Evolutionary conservation across 352 stramenopile genomes (phyloP), one percentile per base, ranked within the genome.

Genomic region (Aphanomyces stellatus): DNA sequence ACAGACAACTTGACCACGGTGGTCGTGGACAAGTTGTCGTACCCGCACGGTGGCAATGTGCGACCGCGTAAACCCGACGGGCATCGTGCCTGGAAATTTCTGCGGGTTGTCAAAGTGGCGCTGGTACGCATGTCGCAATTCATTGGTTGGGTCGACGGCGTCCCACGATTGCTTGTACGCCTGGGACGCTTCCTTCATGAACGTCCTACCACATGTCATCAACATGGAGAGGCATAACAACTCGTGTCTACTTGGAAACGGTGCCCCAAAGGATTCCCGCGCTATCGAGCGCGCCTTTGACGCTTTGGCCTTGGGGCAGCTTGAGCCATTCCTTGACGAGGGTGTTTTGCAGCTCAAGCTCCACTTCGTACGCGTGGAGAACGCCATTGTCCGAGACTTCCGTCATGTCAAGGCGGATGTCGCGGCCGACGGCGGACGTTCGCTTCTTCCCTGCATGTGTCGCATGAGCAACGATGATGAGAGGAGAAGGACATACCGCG

Each of bases 41-140:
- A 42, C 51, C 25, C 88, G 83, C 42, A 95, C 83, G n/a, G 88
- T 65, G 35, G 86, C 82, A 53, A 97, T 93, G 69, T 96, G 83
- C 75, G 80, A 90, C 35, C 87, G 82, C n/a, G 88, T 88, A 81
- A 97, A 96, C 8, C 90, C 90, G 19, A 96, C 89, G 7, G 89
- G 89, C 88, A 96, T 96, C 8, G 89, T 95, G 0, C 89, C 89
- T 41, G 79, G 84, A 74, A 97, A 97, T 70, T 95, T 92, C 57
- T 79, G 75, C 48, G 82, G 81, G 56, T 83, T 66, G 37, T 87
- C 82, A 30, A 93, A 53, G 11, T 83, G 84, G 1, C 74, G 71
- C 67, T 90, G 81, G 68, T 91, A 95, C 1, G 82, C 84, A 56
- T 92, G 90, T 51, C 91, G 86, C 51, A 93, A 71, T 61, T 90